Percentiles rank a stretch among this genome's conserved stretches.
Evolutionary conservation across 2,329 filamentous ascomycete genomes (phyloP).

Genomic region (Fusarium begoniae): DNA sequence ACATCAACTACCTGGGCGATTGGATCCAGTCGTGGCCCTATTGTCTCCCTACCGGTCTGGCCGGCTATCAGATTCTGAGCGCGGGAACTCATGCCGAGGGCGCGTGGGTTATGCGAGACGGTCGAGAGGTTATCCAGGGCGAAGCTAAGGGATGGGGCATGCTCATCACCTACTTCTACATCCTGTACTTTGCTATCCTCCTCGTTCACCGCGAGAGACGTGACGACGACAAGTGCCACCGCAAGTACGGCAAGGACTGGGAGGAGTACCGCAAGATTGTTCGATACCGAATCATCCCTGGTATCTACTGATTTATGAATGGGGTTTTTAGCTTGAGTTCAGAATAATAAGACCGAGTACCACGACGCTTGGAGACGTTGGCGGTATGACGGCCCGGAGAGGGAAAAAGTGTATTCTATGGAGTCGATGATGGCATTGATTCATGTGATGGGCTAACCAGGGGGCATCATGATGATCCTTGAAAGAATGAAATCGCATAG

Average conservation of each 20-base stretch:
- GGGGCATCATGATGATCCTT: background rate
- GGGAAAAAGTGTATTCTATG: background rate
- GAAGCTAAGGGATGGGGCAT: slow-evolving; percentile 84
- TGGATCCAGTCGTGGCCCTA: slow-evolving; percentile 96
- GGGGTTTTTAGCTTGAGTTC: background rate
- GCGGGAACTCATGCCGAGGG: slow-evolving; percentile 61
- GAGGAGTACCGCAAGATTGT: slow-evolving; percentile 86
- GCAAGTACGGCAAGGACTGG: slow-evolving; percentile 95
- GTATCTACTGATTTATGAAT: slow-evolving; percentile 71
- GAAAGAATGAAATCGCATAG: background rate
- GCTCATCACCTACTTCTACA: slow-evolving; percentile 92
- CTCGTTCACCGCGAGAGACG: slow-evolving; percentile 86
- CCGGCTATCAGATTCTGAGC: slow-evolving; percentile 79
- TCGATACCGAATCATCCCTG: slow-evolving; percentile 82
- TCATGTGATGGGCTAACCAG: background rate
- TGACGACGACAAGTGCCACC: slow-evolving; percentile 89
- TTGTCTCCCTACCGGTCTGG: slow-evolving; percentile 83
- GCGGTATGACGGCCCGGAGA: background rate
- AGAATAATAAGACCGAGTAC: background rate
- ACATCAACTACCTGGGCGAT: slow-evolving; percentile 96
- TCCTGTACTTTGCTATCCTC: slow-evolving; percentile 88
- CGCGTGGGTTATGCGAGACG: slow-evolving; percentile 66
- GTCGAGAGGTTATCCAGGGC: slow-evolving; percentile 74
- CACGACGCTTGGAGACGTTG: background rate
- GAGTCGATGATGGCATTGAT: slow-evolving; percentile 11